Evolutionary conservation across 169 alveolate genomes (phyloP), one percentile per base, ranked within the genome.

Genomic region (Eimeria brunetti): DNA sequence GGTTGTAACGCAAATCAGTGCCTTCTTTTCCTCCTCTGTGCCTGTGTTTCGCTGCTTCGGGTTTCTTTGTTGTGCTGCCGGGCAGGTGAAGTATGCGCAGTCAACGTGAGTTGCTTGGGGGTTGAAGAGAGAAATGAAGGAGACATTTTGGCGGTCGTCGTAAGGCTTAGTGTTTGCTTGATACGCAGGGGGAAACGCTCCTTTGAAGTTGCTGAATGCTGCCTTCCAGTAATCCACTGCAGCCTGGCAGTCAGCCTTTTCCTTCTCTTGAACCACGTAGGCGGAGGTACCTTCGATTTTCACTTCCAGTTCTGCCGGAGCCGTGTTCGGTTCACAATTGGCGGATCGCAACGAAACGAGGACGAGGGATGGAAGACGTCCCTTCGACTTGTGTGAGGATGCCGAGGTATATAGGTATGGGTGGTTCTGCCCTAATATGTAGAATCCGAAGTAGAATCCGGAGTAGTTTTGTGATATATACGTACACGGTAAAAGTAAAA

Each of bases 161-260:
- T 62, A 62, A 12, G 20, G 38, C 75, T 22, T 1, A 0, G 75
- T 0, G 0, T 62, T n/a, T 9, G 24, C 30, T n/a, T 18, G 0
- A 24, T 62, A 62, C 0, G n/a, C n/a, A n/a, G 24, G 75, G 38
- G 75, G 75, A 62, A n/a, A n/a, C 75, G 20, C 11, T 8, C 75
- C 75, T n/a, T 62, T 62, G 75, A 62, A 20, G 38, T 24, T 22
- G 33, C 12, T 0, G 75, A 62, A 2, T 0, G 38, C 75, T 62
- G 27, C 75, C 33, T n/a, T 62, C 75, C 75, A 62, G 75, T 62
- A n/a, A 22, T 62, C 20, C 75, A 62, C 75, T 62, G 75, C 75
- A 24, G 24, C 33, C 20, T 22, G 30, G 20, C 75, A 62, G 75
- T 62, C 30, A 9, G 38, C 75, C 27, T 62, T 62, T 9, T 18